Evolutionary conservation across 495 filamentous ascomycete species (phyloP).

Genomic region (Niebla homalea): DNA sequence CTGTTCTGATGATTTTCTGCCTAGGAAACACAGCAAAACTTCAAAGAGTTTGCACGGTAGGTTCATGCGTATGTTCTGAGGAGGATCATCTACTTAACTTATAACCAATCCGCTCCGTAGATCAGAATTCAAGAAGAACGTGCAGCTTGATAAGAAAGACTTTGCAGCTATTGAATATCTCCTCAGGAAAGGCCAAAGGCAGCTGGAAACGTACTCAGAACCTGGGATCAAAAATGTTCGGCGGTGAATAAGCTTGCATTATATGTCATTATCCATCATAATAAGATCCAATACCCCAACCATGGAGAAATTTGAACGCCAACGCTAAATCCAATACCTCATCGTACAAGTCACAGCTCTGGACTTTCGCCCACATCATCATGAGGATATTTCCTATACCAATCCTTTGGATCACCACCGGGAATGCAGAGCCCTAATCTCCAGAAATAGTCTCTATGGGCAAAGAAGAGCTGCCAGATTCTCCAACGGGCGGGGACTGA

Average conservation of each 20-base stretch:
- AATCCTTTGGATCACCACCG: constrained; percentile 59
- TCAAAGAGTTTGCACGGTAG: constrained; percentile 43
- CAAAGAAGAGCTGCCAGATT: constrained; percentile 84
- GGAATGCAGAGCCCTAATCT: constrained; percentile 81
- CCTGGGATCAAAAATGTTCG: constrained; percentile 73
- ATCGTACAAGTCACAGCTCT: constrained; percentile 1
- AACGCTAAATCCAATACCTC: background rate
- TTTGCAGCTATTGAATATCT: constrained; percentile 82
- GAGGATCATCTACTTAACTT: constrained; percentile 26
- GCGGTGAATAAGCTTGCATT: constrained; percentile 12
- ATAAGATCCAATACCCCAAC: too few species aligned
- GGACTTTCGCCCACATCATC: background rate
- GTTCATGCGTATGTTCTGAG: too few species aligned
- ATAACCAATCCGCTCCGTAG: constrained; percentile 25
- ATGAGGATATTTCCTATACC: constrained; percentile 34
- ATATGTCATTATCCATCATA: too few species aligned
- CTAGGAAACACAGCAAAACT: constrained; percentile 40
- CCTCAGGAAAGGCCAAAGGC: constrained; percentile 67
- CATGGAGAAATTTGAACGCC: constrained; percentile 2
- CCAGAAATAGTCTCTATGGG: constrained; percentile 96
- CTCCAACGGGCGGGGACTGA: constrained; percentile 50
- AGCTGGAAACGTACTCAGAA: constrained; percentile 73
- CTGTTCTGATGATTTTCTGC: constrained; percentile 5
- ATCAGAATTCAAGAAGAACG: constrained; percentile 61
- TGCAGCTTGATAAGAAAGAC: constrained; percentile 67